Conservation (phyloP, 2,329 filamentous ascomycete species). For the Coniosporium tulheliwenetii region DNA sequence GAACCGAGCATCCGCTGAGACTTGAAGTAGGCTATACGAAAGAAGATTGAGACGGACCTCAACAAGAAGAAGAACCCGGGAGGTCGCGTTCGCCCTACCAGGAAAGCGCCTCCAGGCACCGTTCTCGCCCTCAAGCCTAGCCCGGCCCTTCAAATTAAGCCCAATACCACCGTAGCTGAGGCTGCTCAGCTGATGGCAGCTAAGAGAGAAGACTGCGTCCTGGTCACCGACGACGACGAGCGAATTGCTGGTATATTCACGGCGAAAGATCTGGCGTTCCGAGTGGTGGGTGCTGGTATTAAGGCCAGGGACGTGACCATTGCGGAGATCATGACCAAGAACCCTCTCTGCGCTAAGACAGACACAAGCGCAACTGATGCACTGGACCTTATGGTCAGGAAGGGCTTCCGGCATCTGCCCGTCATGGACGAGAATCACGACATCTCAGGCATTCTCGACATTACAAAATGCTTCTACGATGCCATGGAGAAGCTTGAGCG, state of each 20-base stretch:
- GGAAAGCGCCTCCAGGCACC: conserved; percentile 90
- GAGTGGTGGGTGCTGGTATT: conserved; percentile 79
- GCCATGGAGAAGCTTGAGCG: conserved; percentile 99
- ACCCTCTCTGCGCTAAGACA: conserved; percentile 89
- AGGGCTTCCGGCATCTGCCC: conserved; percentile 91
- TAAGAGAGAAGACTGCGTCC: conserved; percentile 92
- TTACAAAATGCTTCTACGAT: conserved; percentile 99
- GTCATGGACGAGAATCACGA: conserved; percentile 99
- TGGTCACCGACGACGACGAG: conserved; percentile 96
- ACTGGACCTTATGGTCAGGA: conserved; percentile 92
- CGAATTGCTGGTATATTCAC: conserved; percentile 98
- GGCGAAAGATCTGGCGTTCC: conserved; percentile 94
- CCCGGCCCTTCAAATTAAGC: conserved; percentile 94
- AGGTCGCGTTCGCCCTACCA: conserved; percentile 63
- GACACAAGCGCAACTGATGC: conserved; percentile 97
- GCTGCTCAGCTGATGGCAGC: conserved; percentile 97
- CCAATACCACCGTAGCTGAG: conserved; percentile 81
- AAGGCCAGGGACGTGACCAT: conserved; percentile 86
- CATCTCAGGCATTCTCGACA: conserved; percentile 93
- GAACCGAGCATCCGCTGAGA: conserved; percentile 3
- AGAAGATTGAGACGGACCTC: conserved; percentile 92
- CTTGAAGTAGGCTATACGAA: conserved; percentile 65
- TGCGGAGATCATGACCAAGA: conserved; percentile 99
- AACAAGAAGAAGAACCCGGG: conserved; percentile 87
- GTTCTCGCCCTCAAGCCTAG: conserved; percentile 92